Evolutionary conservation across 1,139 yeast species (phyloP), one percentile per base, ranked within the genome.

Genomic region (Sugiyamaella novakii): DNA sequence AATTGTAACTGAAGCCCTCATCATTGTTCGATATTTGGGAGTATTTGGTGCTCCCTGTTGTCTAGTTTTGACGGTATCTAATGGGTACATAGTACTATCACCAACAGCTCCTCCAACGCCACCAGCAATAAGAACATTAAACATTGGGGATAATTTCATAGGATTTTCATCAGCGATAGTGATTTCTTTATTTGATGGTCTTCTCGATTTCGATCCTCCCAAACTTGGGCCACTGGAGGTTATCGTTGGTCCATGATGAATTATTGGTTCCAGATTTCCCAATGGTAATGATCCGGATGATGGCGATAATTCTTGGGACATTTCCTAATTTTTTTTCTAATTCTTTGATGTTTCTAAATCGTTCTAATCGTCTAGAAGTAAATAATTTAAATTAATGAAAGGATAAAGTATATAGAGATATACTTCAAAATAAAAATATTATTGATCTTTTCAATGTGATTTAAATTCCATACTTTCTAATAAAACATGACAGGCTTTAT

Each of bases 41-140:
- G 79, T 79, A 55, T 76, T 73, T 17, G 88, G 84, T 5, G 95
- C 87, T 22, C 96, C 98, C 64, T 92, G 98, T 66, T 92, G 98
- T 58, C 98, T 76, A 1, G 98, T 92, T 67, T 92, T 92, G 34
- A 94, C 96, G 0, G 98, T 92, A 63, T 92, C 98, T 39, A 92
- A 71, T 1, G 98, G 91, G 67, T 92, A 97, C 97, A 92, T 92
- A 42, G 81, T 73, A 1, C 95, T 78, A 63, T 92, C 98, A 12
- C 98, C 98, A 31, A 91, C 81, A 53, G 87, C 82, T 1, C 98
- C 98, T 6, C 98, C 98, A 44, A 91, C 71, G 1, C 96, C 97
- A 34, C 98, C 98, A 0, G 98, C 96, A 28, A 70, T 43, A 22
- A 59, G 50, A 18, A 60, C 60, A 43, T 59, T 54, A 15, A 41